Evolutionary conservation across 2,329 filamentous ascomycete species (phyloP).

Genomic region (Alternaria conjuncta): DNA sequence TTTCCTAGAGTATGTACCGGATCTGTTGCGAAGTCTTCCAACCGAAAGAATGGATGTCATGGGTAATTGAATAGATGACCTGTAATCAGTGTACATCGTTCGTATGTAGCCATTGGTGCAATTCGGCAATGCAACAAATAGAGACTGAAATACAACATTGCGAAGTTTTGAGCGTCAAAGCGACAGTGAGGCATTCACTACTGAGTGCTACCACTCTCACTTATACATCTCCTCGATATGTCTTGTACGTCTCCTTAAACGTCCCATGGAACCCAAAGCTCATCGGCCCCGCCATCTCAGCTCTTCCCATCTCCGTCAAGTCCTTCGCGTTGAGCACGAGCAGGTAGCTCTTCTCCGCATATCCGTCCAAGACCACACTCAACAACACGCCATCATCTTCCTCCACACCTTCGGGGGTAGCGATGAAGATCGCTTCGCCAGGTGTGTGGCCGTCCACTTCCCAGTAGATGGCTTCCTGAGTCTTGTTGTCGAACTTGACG

Average conservation of each 20-base stretch:
- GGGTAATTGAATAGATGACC: no score
- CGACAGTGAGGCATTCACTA: no score
- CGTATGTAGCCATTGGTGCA: no score
- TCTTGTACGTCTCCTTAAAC: constrained; percentile 45
- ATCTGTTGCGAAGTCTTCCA: no score
- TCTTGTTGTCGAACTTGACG: constrained; percentile 68
- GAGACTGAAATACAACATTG: no score
- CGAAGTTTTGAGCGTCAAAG: no score
- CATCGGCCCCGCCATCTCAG: constrained; percentile 66
- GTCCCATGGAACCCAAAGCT: constrained; percentile 70
- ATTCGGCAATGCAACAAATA: no score
- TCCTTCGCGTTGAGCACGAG: constrained; percentile 68
- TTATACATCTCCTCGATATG: constrained; percentile 17
- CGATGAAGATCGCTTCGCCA: constrained; percentile 72
- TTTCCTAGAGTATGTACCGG: no score
- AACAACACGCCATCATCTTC: constrained; percentile 71
- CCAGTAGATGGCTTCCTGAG: constrained; percentile 63
- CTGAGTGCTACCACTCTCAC: no score
- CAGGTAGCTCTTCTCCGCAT: constrained; percentile 66
- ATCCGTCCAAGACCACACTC: constrained; percentile 69
- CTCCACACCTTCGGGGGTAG: constrained; percentile 54
- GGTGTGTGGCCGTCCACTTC: constrained; percentile 67
- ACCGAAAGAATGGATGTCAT: no score
- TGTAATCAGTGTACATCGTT: no score
- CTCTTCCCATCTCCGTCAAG: constrained; percentile 69